Percentiles rank a stretch among this genome's conserved stretches.
phyloP scores from a whole-genome alignment of 208 protist species.

The Trypanosoma rangeli region DNA sequence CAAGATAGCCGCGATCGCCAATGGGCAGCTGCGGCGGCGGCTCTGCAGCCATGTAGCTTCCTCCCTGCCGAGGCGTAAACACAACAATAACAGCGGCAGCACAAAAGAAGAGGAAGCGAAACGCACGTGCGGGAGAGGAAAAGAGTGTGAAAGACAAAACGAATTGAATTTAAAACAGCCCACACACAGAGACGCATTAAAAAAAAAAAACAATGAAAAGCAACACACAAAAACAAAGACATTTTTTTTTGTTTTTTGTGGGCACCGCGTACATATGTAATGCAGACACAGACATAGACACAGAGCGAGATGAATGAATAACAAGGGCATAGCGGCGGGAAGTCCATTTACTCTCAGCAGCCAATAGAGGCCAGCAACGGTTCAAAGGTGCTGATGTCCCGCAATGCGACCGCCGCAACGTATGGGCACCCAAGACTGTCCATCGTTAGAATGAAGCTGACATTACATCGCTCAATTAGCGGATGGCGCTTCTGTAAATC shows the following conservation, averaged over 20 bases:
- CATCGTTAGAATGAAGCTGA: slow-evolving; percentile 63
- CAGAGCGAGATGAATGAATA: slow-evolving; percentile 8
- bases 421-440: slow-evolving; percentile 76
- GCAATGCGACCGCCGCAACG: slow-evolving; percentile 62
- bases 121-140: neutral
- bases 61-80: slow-evolving; percentile 7
- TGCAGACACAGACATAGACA: neutral
- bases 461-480: slow-evolving; percentile 58
- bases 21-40: slow-evolving; percentile 75
- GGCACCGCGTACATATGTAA: slow-evolving; percentile 5
- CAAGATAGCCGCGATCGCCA: slow-evolving; percentile 67
- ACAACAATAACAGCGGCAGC: neutral
- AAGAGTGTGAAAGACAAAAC: slow-evolving; percentile 7
- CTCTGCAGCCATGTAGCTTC: slow-evolving; percentile 30
- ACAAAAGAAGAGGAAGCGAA: slow-evolving; percentile 25
- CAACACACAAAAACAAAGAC: neutral
- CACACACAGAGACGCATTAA: slow-evolving; percentile 15
- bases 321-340: neutral
- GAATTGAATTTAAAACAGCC: slow-evolving; percentile 20
- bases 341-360: slow-evolving; percentile 13
- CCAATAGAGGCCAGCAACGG: slow-evolving; percentile 72
- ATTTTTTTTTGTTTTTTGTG: neutral
- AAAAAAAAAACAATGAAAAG: neutral
- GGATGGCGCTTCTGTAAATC: slow-evolving; percentile 13
- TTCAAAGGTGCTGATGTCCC: slow-evolving; percentile 69